phyloP scores from a whole-genome alignment of 495 filamentous ascomycete genomes.

The Bacidia gigantensis region DNA sequence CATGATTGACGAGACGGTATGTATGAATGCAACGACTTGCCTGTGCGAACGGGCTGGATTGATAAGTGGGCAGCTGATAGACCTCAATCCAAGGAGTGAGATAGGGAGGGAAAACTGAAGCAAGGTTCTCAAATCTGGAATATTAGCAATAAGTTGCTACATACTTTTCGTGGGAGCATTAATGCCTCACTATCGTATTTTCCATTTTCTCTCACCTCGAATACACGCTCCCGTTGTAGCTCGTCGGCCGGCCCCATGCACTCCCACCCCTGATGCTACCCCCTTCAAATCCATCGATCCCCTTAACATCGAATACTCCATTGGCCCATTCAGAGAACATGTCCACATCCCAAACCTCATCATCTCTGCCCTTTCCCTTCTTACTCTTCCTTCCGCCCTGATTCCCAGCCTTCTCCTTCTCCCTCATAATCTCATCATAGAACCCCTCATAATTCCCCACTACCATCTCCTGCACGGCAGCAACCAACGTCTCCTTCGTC shows the following conservation, averaged over 20 bases:
- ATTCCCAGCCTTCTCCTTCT: conserved; percentile 27
- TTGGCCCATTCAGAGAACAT: conserved; percentile 48
- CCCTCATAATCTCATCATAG: conserved; percentile 38
- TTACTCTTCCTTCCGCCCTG: conserved; percentile 31
- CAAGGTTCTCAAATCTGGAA: too few species aligned
- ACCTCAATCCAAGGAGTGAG: too few species aligned
- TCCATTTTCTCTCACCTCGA: too few species aligned
- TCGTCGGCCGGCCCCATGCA: conserved; percentile 26
- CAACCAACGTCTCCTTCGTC: conserved; percentile 48
- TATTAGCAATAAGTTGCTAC: too few species aligned
- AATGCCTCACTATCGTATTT: too few species aligned
- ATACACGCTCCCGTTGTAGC: conserved; percentile 15
- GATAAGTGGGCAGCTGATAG: too few species aligned
- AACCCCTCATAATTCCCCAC: conserved; percentile 47
- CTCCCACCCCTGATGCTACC: conserved; percentile 14
- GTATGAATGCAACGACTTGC: too few species aligned
- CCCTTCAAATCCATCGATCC: conserved; percentile 25
- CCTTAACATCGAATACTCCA: conserved; percentile 40
- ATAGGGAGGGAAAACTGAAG: too few species aligned
- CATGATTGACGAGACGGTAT: too few species aligned
- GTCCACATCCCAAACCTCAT: conserved; percentile 51
- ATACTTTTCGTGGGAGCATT: too few species aligned
- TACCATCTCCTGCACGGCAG: conserved; percentile 46
- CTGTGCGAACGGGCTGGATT: too few species aligned
- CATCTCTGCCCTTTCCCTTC: conserved; percentile 49